These are phyloP conservation scores for Pichia inconspicua DNA, from an alignment of 1,139 yeast genomes.

Conservation along the genomic window DNA sequence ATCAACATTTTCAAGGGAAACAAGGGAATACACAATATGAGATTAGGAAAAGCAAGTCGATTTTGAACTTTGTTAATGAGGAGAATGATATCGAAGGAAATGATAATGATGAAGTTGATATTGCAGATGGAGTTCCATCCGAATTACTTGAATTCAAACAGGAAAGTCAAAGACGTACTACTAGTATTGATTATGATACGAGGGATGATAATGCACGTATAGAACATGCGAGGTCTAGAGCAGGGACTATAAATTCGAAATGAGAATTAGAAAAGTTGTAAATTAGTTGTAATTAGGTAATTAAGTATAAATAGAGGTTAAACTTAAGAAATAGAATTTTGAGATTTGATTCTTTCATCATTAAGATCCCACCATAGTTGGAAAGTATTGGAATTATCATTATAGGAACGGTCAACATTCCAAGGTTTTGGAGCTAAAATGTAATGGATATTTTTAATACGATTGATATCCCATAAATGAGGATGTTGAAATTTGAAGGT, in stretches of 20 bases:
- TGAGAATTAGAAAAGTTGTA: background rate
- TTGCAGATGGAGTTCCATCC: constrained; percentile 1
- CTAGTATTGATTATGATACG: constrained; percentile 2
- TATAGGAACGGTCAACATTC: constrained; percentile 32
- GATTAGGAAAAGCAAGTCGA: background rate
- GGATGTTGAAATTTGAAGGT: constrained; percentile 38
- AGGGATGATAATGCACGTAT: background rate
- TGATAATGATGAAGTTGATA: constrained; percentile 2
- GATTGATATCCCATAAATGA: constrained; percentile 37
- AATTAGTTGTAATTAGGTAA: background rate
- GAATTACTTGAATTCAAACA: background rate
- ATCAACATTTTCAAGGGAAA: constrained; percentile 8
- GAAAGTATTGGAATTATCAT: constrained; percentile 29
- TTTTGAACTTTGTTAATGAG: background rate
- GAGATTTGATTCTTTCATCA: constrained; percentile 29
- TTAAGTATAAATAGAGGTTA: background rate
- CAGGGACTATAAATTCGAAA: background rate
- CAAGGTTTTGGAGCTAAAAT: constrained; percentile 52
- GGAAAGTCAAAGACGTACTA: background rate
- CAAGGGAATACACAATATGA: background rate
- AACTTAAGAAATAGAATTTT: background rate
- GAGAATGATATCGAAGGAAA: background rate
- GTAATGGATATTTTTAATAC: constrained; percentile 47
- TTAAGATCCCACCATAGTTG: constrained; percentile 35
- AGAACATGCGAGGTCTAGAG: background rate